Conservation (phyloP, 2,329 filamentous ascomycete species). For the Ceratocystis variospora region DNA sequence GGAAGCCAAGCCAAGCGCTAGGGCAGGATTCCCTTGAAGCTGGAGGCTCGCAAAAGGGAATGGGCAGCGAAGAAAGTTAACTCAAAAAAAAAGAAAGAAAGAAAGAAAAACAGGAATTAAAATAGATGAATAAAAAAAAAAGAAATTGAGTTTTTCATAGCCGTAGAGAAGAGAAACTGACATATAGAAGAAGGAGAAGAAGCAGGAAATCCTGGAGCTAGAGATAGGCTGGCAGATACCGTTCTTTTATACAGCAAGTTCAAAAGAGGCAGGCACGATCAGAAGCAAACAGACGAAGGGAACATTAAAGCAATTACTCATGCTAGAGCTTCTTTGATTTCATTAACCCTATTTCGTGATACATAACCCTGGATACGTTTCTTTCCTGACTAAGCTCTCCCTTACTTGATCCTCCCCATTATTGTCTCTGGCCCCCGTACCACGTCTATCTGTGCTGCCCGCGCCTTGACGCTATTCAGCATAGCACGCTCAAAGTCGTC, state of each 20-base stretch:
- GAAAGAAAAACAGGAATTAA: background rate
- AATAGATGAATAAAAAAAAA: background rate
- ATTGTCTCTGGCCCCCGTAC: constrained; percentile 77
- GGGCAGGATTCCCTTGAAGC: background rate
- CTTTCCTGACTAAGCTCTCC: background rate
- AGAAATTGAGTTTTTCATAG: background rate
- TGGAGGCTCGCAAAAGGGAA: background rate
- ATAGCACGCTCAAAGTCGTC: constrained; percentile 91
- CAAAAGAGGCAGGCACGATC: background rate
- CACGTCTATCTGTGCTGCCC: constrained; percentile 73
- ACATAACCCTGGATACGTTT: background rate
- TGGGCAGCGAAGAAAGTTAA: background rate
- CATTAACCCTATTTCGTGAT: constrained; percentile 6
- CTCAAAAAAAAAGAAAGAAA: background rate
- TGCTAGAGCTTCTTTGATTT: background rate
- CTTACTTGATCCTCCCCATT: constrained; percentile 77
- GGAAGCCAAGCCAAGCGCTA: background rate
- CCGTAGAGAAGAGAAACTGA: background rate
- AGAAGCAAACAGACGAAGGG: background rate
- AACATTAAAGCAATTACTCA: background rate
- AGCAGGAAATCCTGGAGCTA: background rate
- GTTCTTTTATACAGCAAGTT: background rate
- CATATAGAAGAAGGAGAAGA: background rate
- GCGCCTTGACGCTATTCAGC: constrained; percentile 74
- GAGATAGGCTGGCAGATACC: background rate